Evolutionary conservation across 768 basidiomycete species (phyloP).

Genomic region (Thelephora aurantiotincta): DNA sequence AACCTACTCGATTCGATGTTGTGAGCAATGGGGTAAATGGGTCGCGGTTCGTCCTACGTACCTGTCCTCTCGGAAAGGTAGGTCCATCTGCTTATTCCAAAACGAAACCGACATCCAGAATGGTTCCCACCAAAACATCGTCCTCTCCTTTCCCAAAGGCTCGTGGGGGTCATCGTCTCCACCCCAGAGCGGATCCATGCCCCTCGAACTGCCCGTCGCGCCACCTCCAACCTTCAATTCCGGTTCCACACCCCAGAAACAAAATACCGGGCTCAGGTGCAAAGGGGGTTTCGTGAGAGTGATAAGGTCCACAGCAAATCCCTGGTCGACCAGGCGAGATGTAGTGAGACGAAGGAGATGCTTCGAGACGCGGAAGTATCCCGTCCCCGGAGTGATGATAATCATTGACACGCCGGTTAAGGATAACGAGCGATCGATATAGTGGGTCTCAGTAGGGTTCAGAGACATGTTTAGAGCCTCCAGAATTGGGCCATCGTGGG

Average conservation of each 20-base stretch:
- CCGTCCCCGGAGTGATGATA: constrained; percentile 86
- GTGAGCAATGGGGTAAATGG: neutral
- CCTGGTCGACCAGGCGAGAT: constrained; percentile 87
- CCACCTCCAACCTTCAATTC: constrained; percentile 30
- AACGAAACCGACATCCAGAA: constrained; percentile 75
- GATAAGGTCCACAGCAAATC: constrained; percentile 79
- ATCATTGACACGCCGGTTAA: constrained; percentile 77
- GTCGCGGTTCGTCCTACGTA: constrained; percentile 15
- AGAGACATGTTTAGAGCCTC: constrained; percentile 89
- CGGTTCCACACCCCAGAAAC: constrained; percentile 61
- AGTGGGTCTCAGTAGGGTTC: constrained; percentile 88
- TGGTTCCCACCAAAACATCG: constrained; percentile 80
- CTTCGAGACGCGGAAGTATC: constrained; percentile 87
- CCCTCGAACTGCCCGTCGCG: constrained; percentile 29
- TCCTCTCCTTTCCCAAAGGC: constrained; percentile 25
- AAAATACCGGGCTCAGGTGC: constrained; percentile 88
- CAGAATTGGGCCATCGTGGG: constrained; percentile 90
- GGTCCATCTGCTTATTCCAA: constrained; percentile 80
- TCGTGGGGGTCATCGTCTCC: constrained; percentile 33
- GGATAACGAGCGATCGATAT: constrained; percentile 87
- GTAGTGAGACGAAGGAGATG: constrained; percentile 83
- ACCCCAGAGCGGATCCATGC: constrained; percentile 65
- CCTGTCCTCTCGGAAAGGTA: constrained; percentile 73
- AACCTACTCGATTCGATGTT: constrained; percentile 39
- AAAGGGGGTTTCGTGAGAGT: constrained; percentile 83